Conservation (phyloP, 176 grass and related monocot species). For the Phoenix roebelenii region DNA sequence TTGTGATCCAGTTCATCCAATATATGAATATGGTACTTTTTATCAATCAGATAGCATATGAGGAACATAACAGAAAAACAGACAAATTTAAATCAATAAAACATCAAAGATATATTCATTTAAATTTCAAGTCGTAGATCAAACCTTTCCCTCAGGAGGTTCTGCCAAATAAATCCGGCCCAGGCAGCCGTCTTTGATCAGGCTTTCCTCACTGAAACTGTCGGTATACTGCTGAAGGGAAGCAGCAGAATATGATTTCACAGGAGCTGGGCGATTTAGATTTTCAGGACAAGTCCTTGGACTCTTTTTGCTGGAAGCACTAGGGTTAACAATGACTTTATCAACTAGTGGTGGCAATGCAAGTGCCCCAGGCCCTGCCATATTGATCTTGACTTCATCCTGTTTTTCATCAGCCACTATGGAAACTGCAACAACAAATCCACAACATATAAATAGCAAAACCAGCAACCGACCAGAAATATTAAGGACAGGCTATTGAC, state of each 20-base stretch:
- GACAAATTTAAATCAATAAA: no score
- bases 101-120: no score
- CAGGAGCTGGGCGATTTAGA: not conserved
- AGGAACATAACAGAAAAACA: no score
- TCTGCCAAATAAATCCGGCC: constrained; percentile 66
- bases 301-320: not conserved
- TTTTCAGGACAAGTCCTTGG: not conserved
- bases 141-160: constrained; percentile 53
- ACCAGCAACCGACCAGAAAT: not conserved
- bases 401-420: constrained; percentile 4
- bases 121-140: not conserved
- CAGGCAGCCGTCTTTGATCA: constrained; percentile 66
- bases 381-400: constrained; percentile 15
- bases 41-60: no score
- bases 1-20: no score
- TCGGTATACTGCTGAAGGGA: constrained; percentile 82
- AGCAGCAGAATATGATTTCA: constrained; percentile 57
- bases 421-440: constrained; percentile 6
- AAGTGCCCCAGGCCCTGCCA: not conserved
- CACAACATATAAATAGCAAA: not conserved
- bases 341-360: constrained; percentile 1
- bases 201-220: constrained; percentile 57
- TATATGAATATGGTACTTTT: no score
- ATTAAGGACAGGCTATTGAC: not conserved
- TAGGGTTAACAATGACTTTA: not conserved